Base-by-base conservation (phyloP, 352 stramenopile genomes). In the Phytophthora ohioensis region DNA sequence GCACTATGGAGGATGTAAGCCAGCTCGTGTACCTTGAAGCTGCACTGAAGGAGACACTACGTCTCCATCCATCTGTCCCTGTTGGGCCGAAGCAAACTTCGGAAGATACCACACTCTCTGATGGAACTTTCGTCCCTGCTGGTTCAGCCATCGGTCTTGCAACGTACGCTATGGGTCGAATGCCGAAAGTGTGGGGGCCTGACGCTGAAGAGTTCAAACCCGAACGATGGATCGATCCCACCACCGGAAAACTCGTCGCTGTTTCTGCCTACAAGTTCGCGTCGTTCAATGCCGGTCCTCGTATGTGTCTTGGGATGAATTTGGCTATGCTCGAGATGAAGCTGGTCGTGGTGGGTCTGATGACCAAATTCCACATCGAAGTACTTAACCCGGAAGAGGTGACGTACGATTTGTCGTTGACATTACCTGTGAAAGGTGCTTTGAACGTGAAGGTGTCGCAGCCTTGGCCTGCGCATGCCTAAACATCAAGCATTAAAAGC, bases 271-370 rank as follows among this genome's bases (percentile, higher is more conserved):
- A 80, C 73, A 81, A 94, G 69, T 94, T 91, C 64, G 47, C 71
- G 5, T 60, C 79, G 1, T 96, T 95, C 72, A 80, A 91, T 65
- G 82, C 77, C 9, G 89, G 89, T 3, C 81, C 80, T 36, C 76
- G 89, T 8, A 67, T 76, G 30, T 96, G 89, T 48, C 71, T 95
- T 3, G 90, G 90, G 27, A 84, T 80, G 67, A 79, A 77, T 27
- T 63, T 96, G 5, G 90, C 90, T 21, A 80, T 94, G 69, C 64
- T 95, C 2, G 82, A 96, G 75, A 91, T 94, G 72, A 93, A 95
- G 67, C 64, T 94, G 31, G 64, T 91, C 11, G 59, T 85, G 5
- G 56, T 71, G 2, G 71, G 70, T 2, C 38, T 96, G 9, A 45
- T 97, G 12, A 71, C 61, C 32, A 82, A 75, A 38, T 93, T 93